A percentile compares a stretch with the other conserved stretches of the same genome.
Evolutionary conservation across 441 rosid genomes (phyloP).

Genomic region (Jatropha podagrica): DNA sequence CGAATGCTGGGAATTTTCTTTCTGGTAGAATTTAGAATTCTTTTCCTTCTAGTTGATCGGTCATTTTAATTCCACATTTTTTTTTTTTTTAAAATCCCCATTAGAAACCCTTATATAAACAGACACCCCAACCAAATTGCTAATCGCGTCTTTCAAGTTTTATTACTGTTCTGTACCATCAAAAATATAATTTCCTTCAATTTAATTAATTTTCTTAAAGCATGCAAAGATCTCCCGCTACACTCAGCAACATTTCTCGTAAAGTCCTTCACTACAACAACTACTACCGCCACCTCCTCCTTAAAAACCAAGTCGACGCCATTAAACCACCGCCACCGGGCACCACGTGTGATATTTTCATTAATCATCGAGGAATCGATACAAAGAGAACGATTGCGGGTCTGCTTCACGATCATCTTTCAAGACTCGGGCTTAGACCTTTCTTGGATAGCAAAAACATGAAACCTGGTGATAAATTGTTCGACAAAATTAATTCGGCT

Average conservation of each 20-base stretch:
- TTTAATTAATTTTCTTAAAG: slow-evolving; percentile 23
- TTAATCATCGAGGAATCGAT: slow-evolving; percentile 69
- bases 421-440: slow-evolving; percentile 36
- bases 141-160: too few species aligned
- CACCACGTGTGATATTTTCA: slow-evolving; percentile 57
- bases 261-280: slow-evolving; percentile 15
- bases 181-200: not conserved
- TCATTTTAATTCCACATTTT: not conserved
- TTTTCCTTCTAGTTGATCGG: not conserved
- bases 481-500: slow-evolving; percentile 48
- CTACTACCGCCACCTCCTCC: not conserved
- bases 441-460: slow-evolving; percentile 74
- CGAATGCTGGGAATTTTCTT: slow-evolving; percentile 29
- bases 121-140: not conserved
- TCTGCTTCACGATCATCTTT: slow-evolving; percentile 51
- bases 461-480: slow-evolving; percentile 72
- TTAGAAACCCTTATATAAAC: not conserved
- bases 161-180: not conserved
- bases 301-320: not conserved
- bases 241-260: slow-evolving; percentile 27
- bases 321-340: not conserved
- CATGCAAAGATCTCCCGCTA: slow-evolving; percentile 44
- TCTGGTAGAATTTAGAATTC: slow-evolving; percentile 27
- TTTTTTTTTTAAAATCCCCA: too few species aligned
- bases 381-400: slow-evolving; percentile 74